Base-by-base conservation (phyloP, 2,329 filamentous ascomycete genomes). In the Arthrinium phaeospermum region DNA sequence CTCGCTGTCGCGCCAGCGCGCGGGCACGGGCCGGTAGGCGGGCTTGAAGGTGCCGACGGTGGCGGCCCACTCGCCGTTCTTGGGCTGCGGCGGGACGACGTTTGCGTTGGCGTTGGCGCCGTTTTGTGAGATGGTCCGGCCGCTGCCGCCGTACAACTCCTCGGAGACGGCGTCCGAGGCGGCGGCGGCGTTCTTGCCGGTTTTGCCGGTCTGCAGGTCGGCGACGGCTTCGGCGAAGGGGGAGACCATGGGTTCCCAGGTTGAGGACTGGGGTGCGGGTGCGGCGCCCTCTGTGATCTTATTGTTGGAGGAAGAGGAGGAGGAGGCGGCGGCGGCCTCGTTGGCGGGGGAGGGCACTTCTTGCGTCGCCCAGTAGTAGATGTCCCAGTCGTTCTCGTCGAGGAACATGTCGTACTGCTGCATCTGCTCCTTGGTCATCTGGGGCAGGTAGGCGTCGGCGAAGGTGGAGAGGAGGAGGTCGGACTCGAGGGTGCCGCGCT, bases 351-450 rank as follows among this genome's bases (percentile, higher is more conserved):
- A 85, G 5, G 89, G 84, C 16, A 92, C 87, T 77, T 94, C 91
- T 83, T 99, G 96, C 22, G 96, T 99, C 4, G 94, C 94, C 96
- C 96, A 99, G 88, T 99, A 99, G 88, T 99, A 99, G 74, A 99
- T 98, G 82, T 99, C 96, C 96, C 96, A 99, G 86, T 99, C 96
- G 83, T 99, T 99, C 85, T 99, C 96, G 83, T 99, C 96, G 72
- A 99, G 91, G 86, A 99, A 97, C 41, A 89, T 86, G 82, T 98
- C 96, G 86, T 96, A 98, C 83, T 97, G 90, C 77, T 89, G 84
- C 77, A 98, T 91, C 80, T 97, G 93, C 69, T 87, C 83, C 7
- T 86, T 82, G 1, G 89, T 90, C 94, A 99, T 97, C 74, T 85
- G 85, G 61, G 87, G 86, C 30, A 99, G 91, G 83, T 97, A 88